Evolutionary conservation across 108 stramenopile species (phyloP).

Genomic region (Nannochloropsis granulata): DNA sequence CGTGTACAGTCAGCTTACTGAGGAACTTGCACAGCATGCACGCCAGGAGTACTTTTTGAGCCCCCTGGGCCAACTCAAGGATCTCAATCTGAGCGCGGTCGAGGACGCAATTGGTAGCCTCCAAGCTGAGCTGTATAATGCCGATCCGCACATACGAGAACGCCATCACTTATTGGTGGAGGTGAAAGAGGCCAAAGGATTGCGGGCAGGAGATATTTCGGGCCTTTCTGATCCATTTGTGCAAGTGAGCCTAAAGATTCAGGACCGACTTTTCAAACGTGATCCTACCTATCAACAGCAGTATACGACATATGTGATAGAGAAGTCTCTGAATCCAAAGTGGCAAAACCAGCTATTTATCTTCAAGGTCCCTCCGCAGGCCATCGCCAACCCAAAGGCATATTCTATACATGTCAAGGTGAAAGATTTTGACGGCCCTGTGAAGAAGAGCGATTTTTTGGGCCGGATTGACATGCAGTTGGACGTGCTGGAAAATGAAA

Average conservation of each 20-base stretch:
- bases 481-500: neutral
- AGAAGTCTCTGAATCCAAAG: conserved; percentile 24
- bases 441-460: neutral
- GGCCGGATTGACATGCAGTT: neutral
- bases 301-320: conserved; percentile 12
- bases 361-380: conserved; percentile 7
- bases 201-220: conserved; percentile 9
- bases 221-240: conserved; percentile 26
- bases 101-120: neutral
- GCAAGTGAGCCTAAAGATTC: conserved; percentile 13
- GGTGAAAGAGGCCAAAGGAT: conserved; percentile 19
- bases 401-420: neutral
- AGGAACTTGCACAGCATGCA: neutral
- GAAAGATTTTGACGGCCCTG: neutral
- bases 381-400: neutral
- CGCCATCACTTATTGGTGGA: neutral
- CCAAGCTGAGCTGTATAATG: neutral
- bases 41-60: neutral
- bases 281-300: neutral
- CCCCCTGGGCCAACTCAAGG: neutral
- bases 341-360: conserved; percentile 27
- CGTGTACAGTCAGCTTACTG: neutral
- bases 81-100: conserved; percentile 2
- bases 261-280: neutral
- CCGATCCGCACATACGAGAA: neutral